Base-by-base conservation (phyloP, 1,139 yeast species). In the Diutina rugosa region DNA sequence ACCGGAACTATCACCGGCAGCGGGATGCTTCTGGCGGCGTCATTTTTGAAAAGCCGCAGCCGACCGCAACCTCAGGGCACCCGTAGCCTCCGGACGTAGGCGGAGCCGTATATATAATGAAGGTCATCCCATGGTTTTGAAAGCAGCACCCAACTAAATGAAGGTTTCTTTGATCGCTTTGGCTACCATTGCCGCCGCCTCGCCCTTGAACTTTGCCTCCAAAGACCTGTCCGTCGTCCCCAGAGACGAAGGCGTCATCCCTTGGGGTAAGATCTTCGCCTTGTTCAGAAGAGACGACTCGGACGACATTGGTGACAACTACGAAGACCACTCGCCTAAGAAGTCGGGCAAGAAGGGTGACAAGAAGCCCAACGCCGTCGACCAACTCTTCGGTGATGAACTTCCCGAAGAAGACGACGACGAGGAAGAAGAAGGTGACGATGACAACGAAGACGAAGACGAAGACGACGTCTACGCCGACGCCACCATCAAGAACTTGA, bases 131-230 rank as follows among this genome's bases (percentile, higher is more conserved):
- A n/a, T 10, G n/a, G 14, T 35, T 5, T 9, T 12, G 41, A 35
- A 8, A 8, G 10, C 41, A 35, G 41, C 41, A 35, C 14, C 41
- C 41, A 35, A 35, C 41, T 9, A n/a, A 10, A 46, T 46, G 48
- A 46, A 46, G 30, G 16, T 46, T 26, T 21, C 48, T 46, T 26
- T 49, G 44, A n/a, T 32, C 16, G 53, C 32, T 49, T 32, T 49
- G 41, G 53, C 44, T n/a, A 28, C 53, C 41, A 16, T 32, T n/a
- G 53, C 44, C 18, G 53, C 53, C 44, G 53, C 53, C 18, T 28
- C 53, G 14, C 53, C 53, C 41, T 49, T 49, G 53, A n/a, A 38
- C n/a, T 32, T 16, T n/a, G 41, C 41, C 41, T 12, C 14, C 26
- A 44, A 44, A 28, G 26, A n/a, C 26, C 51, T 29, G 12, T 16